Evolutionary conservation across 352 stramenopile species (phyloP), one percentile per base, ranked within the genome.

Genomic region (Halophytophthora batemanensis): DNA sequence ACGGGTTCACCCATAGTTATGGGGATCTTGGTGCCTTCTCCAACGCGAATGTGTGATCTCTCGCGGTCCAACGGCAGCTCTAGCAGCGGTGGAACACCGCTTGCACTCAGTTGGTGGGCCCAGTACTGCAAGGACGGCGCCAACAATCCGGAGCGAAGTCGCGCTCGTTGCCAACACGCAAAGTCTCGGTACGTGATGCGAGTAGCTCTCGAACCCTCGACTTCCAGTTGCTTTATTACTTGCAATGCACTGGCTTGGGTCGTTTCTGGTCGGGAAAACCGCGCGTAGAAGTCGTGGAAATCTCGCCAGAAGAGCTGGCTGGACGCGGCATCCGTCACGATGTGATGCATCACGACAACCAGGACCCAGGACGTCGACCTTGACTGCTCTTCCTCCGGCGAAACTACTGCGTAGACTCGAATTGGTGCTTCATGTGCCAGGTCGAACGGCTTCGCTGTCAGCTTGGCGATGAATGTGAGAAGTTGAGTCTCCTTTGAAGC

Each of bases 331-430:
- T 82, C 72, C 0, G 72, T 82, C n/a, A 64, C 72, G 17, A 82
- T 86, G 37, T 83, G 72, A 11, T 86, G 75, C 38, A 82, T 41
- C n/a, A 80, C 68, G 1, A 69, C 61, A 5, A 62, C 59, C 0
- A 82, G 46, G 13, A 64, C 54, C 75, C 72, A 82, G 0, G 38
- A 28, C 5, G 45, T 50, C 3, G 25, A 33, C 1, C 36, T 33
- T 31, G 25, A 31, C 25, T 31, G 25, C 3, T 19, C 43, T 2
- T 39, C 0, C 1, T 61, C 21, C 4, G 29, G 18, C 23, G 17
- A 44, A 21, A 44, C 39, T 23, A 81, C 50, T 1, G 46, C 74
- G 23, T 65, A 67, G 10, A 82, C 31, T 25, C 74, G 71, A 45
- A 82, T 69, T 4, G 68, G 71, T 13, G 60, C 53, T 2, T 79